Conservation (phyloP, 2,329 filamentous ascomycete species). For the Stachybotrys elegans region DNA sequence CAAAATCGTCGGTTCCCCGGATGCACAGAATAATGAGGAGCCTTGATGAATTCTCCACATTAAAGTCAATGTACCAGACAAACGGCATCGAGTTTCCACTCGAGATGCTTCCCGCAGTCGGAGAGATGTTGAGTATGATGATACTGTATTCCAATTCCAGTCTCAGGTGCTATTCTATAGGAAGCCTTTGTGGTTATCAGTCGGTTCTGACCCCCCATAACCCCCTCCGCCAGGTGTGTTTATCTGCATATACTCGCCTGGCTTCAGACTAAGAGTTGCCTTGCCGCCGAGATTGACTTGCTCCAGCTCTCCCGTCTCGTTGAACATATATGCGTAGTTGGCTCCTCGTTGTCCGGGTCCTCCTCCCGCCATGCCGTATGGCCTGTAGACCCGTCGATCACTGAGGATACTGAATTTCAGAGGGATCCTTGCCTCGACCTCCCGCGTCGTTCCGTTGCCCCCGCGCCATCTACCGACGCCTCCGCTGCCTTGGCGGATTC, state of each 20-base stretch:
- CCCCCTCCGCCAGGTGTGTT: not conserved
- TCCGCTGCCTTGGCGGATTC: slow-evolving; percentile 51
- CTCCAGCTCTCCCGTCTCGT: not conserved
- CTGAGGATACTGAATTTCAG: slow-evolving; percentile 71
- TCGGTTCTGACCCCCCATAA: too few species aligned
- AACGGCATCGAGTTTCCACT: too few species aligned
- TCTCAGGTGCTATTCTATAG: too few species aligned
- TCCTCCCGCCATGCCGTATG: not conserved
- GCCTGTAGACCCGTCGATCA: slow-evolving; percentile 64
- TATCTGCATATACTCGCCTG: not conserved
- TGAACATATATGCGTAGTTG: too few species aligned
- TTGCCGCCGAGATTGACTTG: not conserved
- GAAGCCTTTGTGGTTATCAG: too few species aligned
- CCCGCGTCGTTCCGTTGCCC: slow-evolving; percentile 69
- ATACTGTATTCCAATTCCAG: too few species aligned
- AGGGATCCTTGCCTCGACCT: slow-evolving; percentile 73
- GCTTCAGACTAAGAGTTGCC: not conserved
- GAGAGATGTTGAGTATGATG: too few species aligned
- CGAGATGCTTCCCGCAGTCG: too few species aligned
- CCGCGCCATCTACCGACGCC: slow-evolving; percentile 59
- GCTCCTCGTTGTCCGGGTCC: not conserved
- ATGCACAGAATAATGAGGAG: too few species aligned
- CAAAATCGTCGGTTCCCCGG: too few species aligned
- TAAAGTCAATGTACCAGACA: too few species aligned
- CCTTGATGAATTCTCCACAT: too few species aligned